Base-by-base conservation (phyloP, 2,329 filamentous ascomycete species). In the Fusarium beomiforme region DNA sequence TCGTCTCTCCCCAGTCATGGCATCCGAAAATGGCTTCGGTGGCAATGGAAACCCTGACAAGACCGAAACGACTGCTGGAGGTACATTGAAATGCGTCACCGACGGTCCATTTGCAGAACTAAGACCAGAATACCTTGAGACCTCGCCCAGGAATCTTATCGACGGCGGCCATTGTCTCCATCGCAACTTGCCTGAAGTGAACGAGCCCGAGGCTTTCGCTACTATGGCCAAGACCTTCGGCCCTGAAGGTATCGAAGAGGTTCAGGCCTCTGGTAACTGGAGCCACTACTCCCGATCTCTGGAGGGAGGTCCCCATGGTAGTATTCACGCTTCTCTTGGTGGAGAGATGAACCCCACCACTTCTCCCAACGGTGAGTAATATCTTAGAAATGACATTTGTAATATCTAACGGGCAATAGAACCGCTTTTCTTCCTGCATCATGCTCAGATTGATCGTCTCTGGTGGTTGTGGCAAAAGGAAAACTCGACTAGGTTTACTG, bases 321-420 rank as follows among this genome's bases (percentile, higher is more conserved):
- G 6, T 2, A 66, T 66, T 3, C 63, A 66, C 8, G 53, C 51
- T 23, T 66, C 39, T 12, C 44, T 66, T 0, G 23, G 63, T 1
- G 63, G 63, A n/a, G 63, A 66, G 12, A 66, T 66, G 63, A 66
- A 59, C 10, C 61, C 61, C 4, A 59, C 53, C 3, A 66, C 63
- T 3, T 66, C 63, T 4, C 63, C 63, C 1, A 66, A 66, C 5
- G 63, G 58, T 60, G 2, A 17, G 58, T 42, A 12, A 14, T 1
- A 11, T 4, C 8, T 6, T 14, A 1, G 8, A 7, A 5, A 14
- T 24, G 2, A 17, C 8, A 2, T 6, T 5, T 2, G 2, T 23
- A 3, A 8, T 6, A 10, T 13, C 6, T 54, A 14, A 54, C 37
- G 7, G 1, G 5, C 23, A 1, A 1, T 1, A 61, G 59, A 67